Base-by-base conservation (phyloP, 164 flowering plant species). In the Dillenia suffruticosa region DNA sequence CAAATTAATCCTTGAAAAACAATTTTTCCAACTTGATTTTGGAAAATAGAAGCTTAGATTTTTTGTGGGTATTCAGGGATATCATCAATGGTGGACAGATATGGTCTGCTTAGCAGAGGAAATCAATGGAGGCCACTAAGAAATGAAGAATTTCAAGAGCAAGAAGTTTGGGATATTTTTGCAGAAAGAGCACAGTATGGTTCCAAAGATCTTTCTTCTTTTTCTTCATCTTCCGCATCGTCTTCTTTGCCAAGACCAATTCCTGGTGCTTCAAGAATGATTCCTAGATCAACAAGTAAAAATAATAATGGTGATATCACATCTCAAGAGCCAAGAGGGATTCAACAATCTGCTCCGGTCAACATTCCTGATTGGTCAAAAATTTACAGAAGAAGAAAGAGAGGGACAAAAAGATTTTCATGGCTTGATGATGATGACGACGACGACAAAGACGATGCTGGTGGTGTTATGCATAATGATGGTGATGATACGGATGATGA, bases 351-450 rank as follows among this genome's bases (percentile, higher is more conserved):
- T 16, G 86, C 84, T 11, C 90, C 90, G 22, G 74, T 85, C 44
- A 76, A 63, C 63, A 74, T 85, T 44, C 85, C 87, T 40, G 78
- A 81, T 47, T 84, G 86, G 89, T 77, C 89, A 13, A 79, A 77
- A 58, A 66, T 82, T 32, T 71, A 75, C 44, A 68, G 79, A 4
- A 70, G 68, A 51, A 68, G 55, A 17, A 14, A 78, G 47, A 64
- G 58, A 50, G 55, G n/a, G 46, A 61, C 66, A 44, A 65, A 60
- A 52, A 68, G 50, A 22, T 26, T 9, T 69, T 47, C 70, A 43
- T 51, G 59, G 66, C 58, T 47, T 49, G 63, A 32, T 63, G 63
- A 52, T 61, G 70, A 22, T 50, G 67, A 44, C 24, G 54, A 44
- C 1, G 56, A 57, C 53, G 70, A n/a, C 19, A 63, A 65, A 44